Evolutionary conservation across 257 asterid genomes (phyloP), one percentile per base, ranked within the genome.

Genomic region (Capsicum chinense): DNA sequence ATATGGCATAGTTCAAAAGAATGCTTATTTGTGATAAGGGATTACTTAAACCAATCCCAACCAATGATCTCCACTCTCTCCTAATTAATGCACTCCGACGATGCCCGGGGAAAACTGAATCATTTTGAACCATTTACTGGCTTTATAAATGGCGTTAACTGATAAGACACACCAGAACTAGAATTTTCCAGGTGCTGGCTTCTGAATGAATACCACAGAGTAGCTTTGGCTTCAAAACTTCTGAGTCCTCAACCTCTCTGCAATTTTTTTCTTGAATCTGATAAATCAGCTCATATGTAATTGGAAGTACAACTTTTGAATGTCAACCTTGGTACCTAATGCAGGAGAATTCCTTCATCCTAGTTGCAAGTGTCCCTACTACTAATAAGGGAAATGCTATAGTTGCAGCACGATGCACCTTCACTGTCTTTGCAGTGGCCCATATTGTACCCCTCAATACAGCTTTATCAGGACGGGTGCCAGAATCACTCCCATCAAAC

Each of bases 401-500:
- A 56, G 98, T 96, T 19, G 99, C 98, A 86, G 93, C 98, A 83
- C 98, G 93, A 56, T 94, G 99, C 78, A 93, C 98, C 99, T 96
- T 93, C 33, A 96, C 92, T 56, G 97, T 89, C 92, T 88, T 94
- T 5, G 99, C 98, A 63, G 97, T 93, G 67, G 92, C 95, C 26
- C 95, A 95, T 68, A 96, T 93, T 85, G 94, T 96, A 12, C 98
- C 99, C 99, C 99, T 94, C 37, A 98, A 96, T 79, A 96, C 97
- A 50, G 98, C 99, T 93, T 94, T 98, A 83, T 96, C 99, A 1
- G 98, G 98, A 37, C 92, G 93, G 33, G 98, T 98, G 80, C 99
- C 99, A 5, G 99, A 96, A 87, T 96, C 98, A 86, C 99, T 96
- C 59, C 99, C 99, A 85, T 96, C 99, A 48, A 85, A 94, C 89